Conservation (phyloP, 129 eudicot species). For the Flaveria linearis region DNA sequence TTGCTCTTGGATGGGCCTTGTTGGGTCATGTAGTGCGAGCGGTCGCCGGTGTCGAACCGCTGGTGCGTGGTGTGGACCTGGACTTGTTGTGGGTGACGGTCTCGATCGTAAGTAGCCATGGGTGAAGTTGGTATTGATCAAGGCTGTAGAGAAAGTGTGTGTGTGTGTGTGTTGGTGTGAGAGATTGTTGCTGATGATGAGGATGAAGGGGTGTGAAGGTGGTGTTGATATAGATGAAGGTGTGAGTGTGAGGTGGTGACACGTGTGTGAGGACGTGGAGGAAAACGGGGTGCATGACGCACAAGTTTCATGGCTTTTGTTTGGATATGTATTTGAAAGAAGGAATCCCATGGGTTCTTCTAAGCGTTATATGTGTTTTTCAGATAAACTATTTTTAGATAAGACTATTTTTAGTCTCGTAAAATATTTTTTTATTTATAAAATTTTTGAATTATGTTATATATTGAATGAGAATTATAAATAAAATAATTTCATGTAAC, state of each 20-base stretch:
- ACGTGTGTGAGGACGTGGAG: constrained; percentile 36
- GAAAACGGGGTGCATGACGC: constrained; percentile 31
- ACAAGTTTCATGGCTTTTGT: constrained; percentile 30
- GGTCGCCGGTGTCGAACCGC: constrained; percentile 39
- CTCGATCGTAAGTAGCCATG: constrained; percentile 48
- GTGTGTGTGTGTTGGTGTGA: not conserved
- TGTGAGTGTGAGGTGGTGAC: constrained; percentile 31
- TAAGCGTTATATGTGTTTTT: not conserved
- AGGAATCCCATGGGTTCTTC: constrained; percentile 9
- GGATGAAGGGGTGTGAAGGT: constrained; percentile 4
- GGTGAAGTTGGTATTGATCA: not conserved
- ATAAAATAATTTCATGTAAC: too few species aligned
- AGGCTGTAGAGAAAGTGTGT: not conserved
- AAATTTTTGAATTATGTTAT: too few species aligned
- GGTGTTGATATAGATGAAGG: constrained; percentile 31
- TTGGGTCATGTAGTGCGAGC: not conserved
- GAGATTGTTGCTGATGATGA: not conserved
- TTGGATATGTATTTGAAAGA: not conserved
- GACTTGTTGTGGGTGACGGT: constrained; percentile 53
- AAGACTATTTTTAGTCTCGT: too few species aligned
- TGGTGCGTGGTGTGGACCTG: constrained; percentile 62
- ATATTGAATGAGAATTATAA: too few species aligned
- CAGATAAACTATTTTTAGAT: too few species aligned
- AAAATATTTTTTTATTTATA: too few species aligned
- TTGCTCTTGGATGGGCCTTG: constrained; percentile 67